Base-by-base conservation (phyloP, 2,329 filamentous ascomycete genomes). In the Nemania serpens region DNA sequence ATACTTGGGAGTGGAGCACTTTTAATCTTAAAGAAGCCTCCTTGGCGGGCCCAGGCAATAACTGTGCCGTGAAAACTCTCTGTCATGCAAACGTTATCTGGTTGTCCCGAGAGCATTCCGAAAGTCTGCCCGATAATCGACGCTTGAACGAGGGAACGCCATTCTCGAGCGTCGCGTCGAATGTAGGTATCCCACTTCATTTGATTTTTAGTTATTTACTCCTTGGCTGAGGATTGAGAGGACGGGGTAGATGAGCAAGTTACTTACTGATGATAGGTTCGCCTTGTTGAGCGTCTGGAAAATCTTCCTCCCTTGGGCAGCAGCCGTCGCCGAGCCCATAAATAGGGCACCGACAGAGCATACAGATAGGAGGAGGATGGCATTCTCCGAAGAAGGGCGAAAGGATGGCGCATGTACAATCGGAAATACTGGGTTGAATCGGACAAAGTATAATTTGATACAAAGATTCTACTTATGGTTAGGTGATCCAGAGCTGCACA, bases 251-350 rank as follows among this genome's bases (percentile, higher is more conserved):
- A 18, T 22, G 17, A 6, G 17, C 11, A 15, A 17, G 29, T 12
- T 25, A 56, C 61, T 53, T 45, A 63, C 61, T 4, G 57, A 63
- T 36, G 61, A 60, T 46, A 63, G 53, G 37, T 63, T 63, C 15
- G 61, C 61, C 25, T 63, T 63, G 43, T 63, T 63, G 15, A 63
- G 61, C 10, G 57, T 63, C 42, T 63, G 61, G 41, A 63, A 63
- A 3, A 63, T 63, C 49, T 60, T 63, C 29, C 61, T 57, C 5
- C 61, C 61, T 37, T 63, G 61, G 2, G 61, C 53, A 33, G 61
- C 61, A 39, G 61, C 61, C 36, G 61, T 56, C n/a, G 61, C 56
- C 11, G 61, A 63, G 5, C 61, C 61, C 61, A 63, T 63, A 17
- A 63, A 63, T 22, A 63, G 61, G 22, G 61, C 61, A 33, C 61